A percentile compares a stretch with the other conserved stretches of the same genome.
These are phyloP conservation scores for Keithomyces neogunnii DNA, from an alignment of 2,329 filamentous ascomycete species.

Conservation along the genomic window DNA sequence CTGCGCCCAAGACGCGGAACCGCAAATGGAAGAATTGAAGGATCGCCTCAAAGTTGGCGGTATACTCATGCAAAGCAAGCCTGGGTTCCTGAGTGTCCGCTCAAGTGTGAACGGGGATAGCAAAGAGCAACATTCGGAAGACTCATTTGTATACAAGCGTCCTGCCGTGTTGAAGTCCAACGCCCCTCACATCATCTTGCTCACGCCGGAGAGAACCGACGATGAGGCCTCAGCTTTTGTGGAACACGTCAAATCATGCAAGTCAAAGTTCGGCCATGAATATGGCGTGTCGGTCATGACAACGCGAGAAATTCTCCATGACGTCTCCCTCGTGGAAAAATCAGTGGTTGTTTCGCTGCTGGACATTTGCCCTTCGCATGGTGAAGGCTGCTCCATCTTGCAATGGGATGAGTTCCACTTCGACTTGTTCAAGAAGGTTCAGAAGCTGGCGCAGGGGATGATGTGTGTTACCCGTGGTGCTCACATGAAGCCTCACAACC, in stretches of 20 bases:
- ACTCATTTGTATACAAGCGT: constrained; percentile 1
- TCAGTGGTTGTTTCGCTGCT: constrained; percentile 36
- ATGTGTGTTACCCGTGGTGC: constrained; percentile 40
- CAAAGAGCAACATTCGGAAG: neutral
- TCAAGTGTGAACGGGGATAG: neutral
- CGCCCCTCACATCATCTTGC: neutral
- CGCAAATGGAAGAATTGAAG: constrained; percentile 11
- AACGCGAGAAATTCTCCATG: constrained; percentile 3
- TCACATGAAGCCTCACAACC: constrained; percentile 25
- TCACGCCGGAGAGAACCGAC: neutral
- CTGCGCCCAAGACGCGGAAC: constrained; percentile 8
- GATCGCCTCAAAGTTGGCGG: constrained; percentile 21
- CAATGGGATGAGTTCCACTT: constrained; percentile 31
- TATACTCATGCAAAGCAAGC: constrained; percentile 13
- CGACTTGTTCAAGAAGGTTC: constrained; percentile 29
- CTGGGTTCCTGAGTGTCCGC: neutral
- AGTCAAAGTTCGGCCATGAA: neutral
- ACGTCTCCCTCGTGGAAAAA: constrained; percentile 12
- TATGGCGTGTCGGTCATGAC: neutral
- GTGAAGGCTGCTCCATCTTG: constrained; percentile 23
- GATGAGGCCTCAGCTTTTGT: neutral
- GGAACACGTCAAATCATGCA: neutral
- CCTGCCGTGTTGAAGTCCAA: neutral
- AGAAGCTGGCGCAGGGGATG: constrained; percentile 27
- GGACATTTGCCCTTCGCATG: constrained; percentile 25